Percentiles rank a stretch among this genome's conserved stretches.
Conservation (phyloP, 140 eudicot species). For the Erigeron philadelphicus region DNA sequence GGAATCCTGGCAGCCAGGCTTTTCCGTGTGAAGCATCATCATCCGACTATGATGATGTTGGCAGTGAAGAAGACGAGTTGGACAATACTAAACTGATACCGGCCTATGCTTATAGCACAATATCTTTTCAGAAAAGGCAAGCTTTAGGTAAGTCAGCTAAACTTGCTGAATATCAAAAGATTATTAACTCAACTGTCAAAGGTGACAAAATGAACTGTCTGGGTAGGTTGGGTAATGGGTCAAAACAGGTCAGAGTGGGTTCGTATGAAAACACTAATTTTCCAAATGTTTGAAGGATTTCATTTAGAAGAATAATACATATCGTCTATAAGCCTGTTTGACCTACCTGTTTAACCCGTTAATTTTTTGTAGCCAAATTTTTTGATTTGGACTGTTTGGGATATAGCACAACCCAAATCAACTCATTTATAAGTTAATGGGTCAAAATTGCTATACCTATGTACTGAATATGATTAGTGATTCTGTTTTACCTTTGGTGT, state of each 20-base stretch:
- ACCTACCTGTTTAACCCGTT: not conserved
- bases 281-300: not conserved
- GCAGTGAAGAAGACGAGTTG: slow-evolving; percentile 70
- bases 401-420: not conserved
- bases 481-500: not conserved
- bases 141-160: slow-evolving; percentile 53
- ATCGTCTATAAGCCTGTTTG: not conserved
- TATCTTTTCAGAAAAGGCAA: slow-evolving; percentile 90
- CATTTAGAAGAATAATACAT: not conserved
- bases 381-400: not conserved
- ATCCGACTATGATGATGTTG: slow-evolving; percentile 74
- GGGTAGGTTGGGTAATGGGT: not conserved
- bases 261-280: not conserved
- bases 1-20: slow-evolving; percentile 9
- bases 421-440: not conserved
- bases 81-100: slow-evolving; percentile 75
- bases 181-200: not conserved
- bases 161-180: not conserved
- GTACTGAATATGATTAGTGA: not conserved
- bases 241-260: not conserved
- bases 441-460: not conserved
- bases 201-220: not conserved
- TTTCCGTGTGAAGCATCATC: slow-evolving; percentile 41
- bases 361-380: not conserved
- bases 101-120: slow-evolving; percentile 60